Base-by-base conservation (phyloP, 805 yeast genomes). In the Cyberlindnera maritima region DNA sequence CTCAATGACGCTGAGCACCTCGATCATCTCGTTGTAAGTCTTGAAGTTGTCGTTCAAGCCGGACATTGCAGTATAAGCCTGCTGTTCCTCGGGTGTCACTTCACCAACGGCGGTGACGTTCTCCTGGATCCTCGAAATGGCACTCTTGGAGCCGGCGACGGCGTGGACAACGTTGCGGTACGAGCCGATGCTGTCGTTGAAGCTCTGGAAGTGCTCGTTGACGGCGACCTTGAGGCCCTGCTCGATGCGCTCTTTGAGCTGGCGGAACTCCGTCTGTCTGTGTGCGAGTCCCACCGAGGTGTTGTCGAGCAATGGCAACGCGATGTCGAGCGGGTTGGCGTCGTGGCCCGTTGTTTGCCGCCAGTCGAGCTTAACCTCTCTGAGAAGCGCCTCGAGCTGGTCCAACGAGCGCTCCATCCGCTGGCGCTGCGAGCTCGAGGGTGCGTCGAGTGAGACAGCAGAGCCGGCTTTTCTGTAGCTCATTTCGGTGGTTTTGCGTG, bases 211-310 rank as follows among this genome's bases (percentile, higher is more conserved):
- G 61, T 89, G 86, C 44, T 83, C 86, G 54, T 84, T 85, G 25
- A 91, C 97, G 2, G 91, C 88, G 20, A 66, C 67, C 49, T 83
- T 77, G 43, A 92, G 70, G 21, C 81, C 77, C 15, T 61, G 61
- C 14, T 82, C 77, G 12, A 91, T 76, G 44, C 77, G 70, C 20
- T 70, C 68, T 50, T 83, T 80, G 38, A 89, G 65, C 40, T 76
- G 75, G 36, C 74, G 70, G 55, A 92, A 92, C 50, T 88, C 90
- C 2, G 74, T 74, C 48, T 74, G 73, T 49, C 83, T 79, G 57
- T 83, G 84, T 0, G 96, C 96, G 57, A 88, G 68, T 0, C 98
- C 98, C n/a, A 90, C 94, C 0, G 96, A 86, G 2, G 96, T 81
- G 57, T 83, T 84, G 64, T 92, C 97, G 58, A 90, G 70, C 47